Base-by-base conservation (phyloP, 2,329 filamentous ascomycete genomes). In the Ophiobolus disseminans region DNA sequence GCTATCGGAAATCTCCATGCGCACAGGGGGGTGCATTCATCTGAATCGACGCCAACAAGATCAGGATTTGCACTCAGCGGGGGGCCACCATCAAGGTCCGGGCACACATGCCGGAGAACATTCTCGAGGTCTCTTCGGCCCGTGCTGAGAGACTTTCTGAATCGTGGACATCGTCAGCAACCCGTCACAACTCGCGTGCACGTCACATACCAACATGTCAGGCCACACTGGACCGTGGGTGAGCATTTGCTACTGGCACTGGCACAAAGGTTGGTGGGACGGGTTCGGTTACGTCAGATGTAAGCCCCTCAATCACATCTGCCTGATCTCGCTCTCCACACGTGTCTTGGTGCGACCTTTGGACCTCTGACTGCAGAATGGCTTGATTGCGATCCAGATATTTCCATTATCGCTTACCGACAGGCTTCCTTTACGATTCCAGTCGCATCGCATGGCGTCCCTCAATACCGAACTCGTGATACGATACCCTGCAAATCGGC, bases 341-440 rank as follows among this genome's bases (percentile, higher is more conserved):
- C 35, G 34, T 36, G 34, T 36, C 34, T 14, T 36, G 34, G 34
- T 36, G 34, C 17, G 21, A 36, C 34, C 14, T 36, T 14, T 36
- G 34, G 14, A 21, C 20, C 34, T 5, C 9, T 19, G 34, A 10
- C 34, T 36, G 34, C 34, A 36, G 34, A 7, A 42, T 28, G 43
- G 49, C 50, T 46, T 46, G 53, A 40, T 46, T 50, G 48, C 50
- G 48, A 49, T 35, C 55, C 53, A 53, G 35, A 45, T 38, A 51
- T 59, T 42, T 40, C 25, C 45, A 40, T 44, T 45, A 55, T n/a
- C 60, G 55, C 54, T 55, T n/a, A 63, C 51, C 43, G 39, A 57
- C 57, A 62, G 54, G 53, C 61, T 44, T 57, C 52, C 40, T 47
- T 57, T 41, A 45, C 51, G 46, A 58, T 60, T 39, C 48, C 45